These are phyloP conservation scores for Umbilicus rupestris DNA, from an alignment of 164 flowering plant genomes.

Conservation along the genomic window DNA sequence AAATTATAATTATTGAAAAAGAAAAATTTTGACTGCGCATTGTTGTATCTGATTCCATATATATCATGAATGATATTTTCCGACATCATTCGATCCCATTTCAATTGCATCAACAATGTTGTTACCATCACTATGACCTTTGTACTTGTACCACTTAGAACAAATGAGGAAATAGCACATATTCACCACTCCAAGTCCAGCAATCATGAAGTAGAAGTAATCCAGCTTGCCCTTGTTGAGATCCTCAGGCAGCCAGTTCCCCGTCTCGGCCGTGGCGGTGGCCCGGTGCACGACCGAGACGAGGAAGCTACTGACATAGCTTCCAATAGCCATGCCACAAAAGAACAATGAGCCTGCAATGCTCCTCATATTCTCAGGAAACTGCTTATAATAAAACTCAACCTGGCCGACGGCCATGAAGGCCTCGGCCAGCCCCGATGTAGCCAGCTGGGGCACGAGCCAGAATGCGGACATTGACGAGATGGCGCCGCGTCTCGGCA, in stretches of 20 bases:
- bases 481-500: constrained; percentile 16
- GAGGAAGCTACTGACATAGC: constrained; percentile 20
- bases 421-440: constrained; percentile 18
- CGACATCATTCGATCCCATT: constrained; percentile 1
- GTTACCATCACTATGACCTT: neutral
- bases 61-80: constrained; percentile 7
- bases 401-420: constrained; percentile 15
- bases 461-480: constrained; percentile 19
- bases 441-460: constrained; percentile 16
- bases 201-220: constrained; percentile 26
- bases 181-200: constrained; percentile 19
- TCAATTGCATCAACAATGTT: neutral
- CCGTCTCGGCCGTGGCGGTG: constrained; percentile 10
- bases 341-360: constrained; percentile 21
- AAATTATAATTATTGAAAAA: no score
- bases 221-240: constrained; percentile 29
- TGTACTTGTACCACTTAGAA: constrained; percentile 22
- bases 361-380: constrained; percentile 34
- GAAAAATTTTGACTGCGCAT: no score
- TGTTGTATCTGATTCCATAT: neutral
- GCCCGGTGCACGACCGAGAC: constrained; percentile 14
- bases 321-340: constrained; percentile 18
- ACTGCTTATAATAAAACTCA: constrained; percentile 22
- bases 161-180: constrained; percentile 22
- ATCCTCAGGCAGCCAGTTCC: constrained; percentile 28